Evolutionary conservation across 352 stramenopile genomes (phyloP), one percentile per base, ranked within the genome.

Genomic region (Globisporangium mamillatum): DNA sequence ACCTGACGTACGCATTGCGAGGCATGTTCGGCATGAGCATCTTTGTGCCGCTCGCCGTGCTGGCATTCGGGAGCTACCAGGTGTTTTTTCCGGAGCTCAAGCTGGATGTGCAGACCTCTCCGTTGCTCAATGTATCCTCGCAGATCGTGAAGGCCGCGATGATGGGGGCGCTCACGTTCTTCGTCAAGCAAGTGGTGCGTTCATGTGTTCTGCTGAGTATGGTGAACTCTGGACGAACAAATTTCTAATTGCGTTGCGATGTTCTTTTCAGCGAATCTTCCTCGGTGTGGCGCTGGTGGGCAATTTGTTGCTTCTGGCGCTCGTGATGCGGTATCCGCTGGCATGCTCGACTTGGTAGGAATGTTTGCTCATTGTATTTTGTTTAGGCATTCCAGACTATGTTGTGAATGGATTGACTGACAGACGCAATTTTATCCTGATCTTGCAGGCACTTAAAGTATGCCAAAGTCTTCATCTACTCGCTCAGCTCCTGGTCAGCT

Each of bases 21-120:
- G 75, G 75, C 12, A 76, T 81, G 72, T 69, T 77, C n/a, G 70
- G 75, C 29, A 81, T 81, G 70, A 75, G 70, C 57, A 25, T 77
- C 25, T 81, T 81, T 41, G 67, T 79, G n/a, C 72, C 72, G 20
- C 66, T 79, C 0, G 72, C 75, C 1, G 72, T 81, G 34, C 70
- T 81, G 9, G 72, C 72, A 20, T 78, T 75, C 32, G 72, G 75
- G 20, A 81, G 75, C 41, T 78, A 81, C 48, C 75, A 81, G 53
- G 67, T 81, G 0, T 78, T 78, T 36, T 77, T 82, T 52, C 75
- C 73, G 0, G 70, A 82, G 53, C 64, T 82, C 8, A 78, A 82
- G 38, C 70, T 82, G 25, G 75, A 82, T 20, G 75, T 79, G 20
- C 73, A 82, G 56, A 74, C 70, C 2, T 79, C 73, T 18, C 73